Percentiles rank a stretch among this genome's conserved stretches.
phyloP scores from a whole-genome alignment of 805 yeast genomes.

The Yamadazyma philogaea region DNA sequence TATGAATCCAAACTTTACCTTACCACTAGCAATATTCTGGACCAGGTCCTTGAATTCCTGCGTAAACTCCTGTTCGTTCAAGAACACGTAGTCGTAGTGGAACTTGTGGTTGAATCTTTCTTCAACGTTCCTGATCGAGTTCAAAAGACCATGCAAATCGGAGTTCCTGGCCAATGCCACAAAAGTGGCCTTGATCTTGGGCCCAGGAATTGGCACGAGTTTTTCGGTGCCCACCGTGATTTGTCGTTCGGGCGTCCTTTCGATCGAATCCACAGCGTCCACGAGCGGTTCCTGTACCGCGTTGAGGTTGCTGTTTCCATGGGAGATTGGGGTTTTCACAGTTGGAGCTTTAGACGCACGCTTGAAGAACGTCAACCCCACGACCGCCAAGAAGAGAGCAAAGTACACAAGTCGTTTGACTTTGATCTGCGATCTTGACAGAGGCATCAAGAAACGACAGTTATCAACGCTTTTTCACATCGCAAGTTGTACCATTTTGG shows the following conservation, averaged over 20 bases:
- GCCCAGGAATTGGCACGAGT: slow-evolving; percentile 32
- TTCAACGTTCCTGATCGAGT: slow-evolving; percentile 74
- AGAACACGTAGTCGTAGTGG: slow-evolving; percentile 92
- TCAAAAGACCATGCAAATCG: slow-evolving; percentile 61
- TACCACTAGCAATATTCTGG: slow-evolving; percentile 68
- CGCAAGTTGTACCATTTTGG: neutral
- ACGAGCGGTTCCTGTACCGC: neutral
- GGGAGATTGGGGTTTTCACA: neutral
- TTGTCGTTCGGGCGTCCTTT: neutral
- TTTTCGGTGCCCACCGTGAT: slow-evolving; percentile 14
- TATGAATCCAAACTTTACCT: slow-evolving; percentile 70
- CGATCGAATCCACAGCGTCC: neutral
- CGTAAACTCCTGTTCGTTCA: slow-evolving; percentile 81
- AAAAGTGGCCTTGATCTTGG: slow-evolving; percentile 69
- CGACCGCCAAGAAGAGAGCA: neutral
- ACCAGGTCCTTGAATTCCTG: slow-evolving; percentile 77
- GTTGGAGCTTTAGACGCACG: neutral
- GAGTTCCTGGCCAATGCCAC: slow-evolving; percentile 74
- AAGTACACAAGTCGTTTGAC: neutral
- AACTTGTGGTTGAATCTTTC: slow-evolving; percentile 81
- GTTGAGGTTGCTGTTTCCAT: neutral
- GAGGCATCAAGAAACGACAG: neutral
- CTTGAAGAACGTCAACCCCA: neutral
- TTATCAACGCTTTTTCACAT: neutral
- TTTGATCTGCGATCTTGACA: slow-evolving; percentile 3